Evolutionary conservation across 2,329 filamentous ascomycete genomes (phyloP), one percentile per base, ranked within the genome.

Genomic region (Aspergillus fumigatus): DNA sequence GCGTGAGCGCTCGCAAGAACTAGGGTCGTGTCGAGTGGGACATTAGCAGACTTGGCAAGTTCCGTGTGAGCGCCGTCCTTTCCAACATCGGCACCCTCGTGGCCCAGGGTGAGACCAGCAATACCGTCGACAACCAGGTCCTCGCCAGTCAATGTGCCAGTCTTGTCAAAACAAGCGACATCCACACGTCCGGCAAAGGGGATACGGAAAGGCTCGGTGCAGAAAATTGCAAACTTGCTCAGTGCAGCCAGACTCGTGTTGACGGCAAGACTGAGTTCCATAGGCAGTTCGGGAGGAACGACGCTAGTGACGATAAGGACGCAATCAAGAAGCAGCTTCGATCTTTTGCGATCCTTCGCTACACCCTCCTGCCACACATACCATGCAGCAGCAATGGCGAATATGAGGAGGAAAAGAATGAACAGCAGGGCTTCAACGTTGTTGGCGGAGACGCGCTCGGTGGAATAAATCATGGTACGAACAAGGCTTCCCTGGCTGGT

Each of bases 311-410:
- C 86, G 68, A 99, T 99, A 73, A 99, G 87, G 75, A 99, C 85
- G 72, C 95, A 99, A 78, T 99, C 95, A 53, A 99, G 85, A 57
- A 99, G 84, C 41, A 99, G 85, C 84, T 99, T 99, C 49, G 93
- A 97, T 62, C 94, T 88, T 80, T 99, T 97, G 71, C 94, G 88
- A 70, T 97, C 93, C 78, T 89, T 92, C 71, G 84, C 84, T 54
- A 99, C 93, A 79, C 94, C 95, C 76, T 99, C 93, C 60, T 92
- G 86, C 94, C 94, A 99, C 58, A 99, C 94, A 73, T 99, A 99
- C 92, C 94, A 97, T 11, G 94, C 96, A 52, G 94, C 94, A 55
- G 94, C 95, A 72, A 99, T 85, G 67, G 95, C 95, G 77, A 99
- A 99, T 67, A 97, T 84, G 54, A 96, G 84, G 27, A 99, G 83